phyloP scores from a whole-genome alignment of 495 filamentous ascomycete species.

The Trichoderma parareesei region DNA sequence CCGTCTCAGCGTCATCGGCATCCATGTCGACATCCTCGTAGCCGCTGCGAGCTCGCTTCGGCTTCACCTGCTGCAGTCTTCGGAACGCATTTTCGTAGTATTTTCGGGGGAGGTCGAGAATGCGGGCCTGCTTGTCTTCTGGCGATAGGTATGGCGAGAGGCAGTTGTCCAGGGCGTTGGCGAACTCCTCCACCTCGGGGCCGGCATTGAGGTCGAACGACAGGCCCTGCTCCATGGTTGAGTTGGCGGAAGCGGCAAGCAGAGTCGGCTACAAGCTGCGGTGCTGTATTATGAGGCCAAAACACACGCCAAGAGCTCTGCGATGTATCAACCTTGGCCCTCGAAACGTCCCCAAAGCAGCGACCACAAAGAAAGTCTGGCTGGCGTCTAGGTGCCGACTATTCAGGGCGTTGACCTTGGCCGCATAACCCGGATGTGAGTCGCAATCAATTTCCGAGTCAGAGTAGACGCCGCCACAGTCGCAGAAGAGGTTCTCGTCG shows the following conservation, averaged over 20 bases:
- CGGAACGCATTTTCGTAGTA: conserved; percentile 34
- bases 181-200: conserved; percentile 38
- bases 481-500: neutral
- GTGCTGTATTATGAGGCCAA: neutral
- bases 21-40: conserved; percentile 14
- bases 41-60: conserved; percentile 28
- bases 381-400: conserved; percentile 1
- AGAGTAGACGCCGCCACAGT: neutral
- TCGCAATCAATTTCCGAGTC: too few relatives aligned
- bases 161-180: conserved; percentile 36
- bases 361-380: neutral
- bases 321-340: neutral
- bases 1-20: conserved; percentile 7
- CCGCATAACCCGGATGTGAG: neutral
- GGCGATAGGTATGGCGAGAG: conserved; percentile 21
- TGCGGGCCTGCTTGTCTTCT: conserved; percentile 33
- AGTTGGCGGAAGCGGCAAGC: conserved; percentile 20
- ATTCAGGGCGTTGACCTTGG: neutral
- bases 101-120: conserved; percentile 36
- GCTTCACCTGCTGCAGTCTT: conserved; percentile 29
- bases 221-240: conserved; percentile 10
- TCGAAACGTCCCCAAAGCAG: neutral
- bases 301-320: neutral
- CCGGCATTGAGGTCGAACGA: conserved; percentile 21
- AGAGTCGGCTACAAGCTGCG: conserved; percentile 10